These are phyloP conservation scores for Dactylellina cionopaga DNA, from an alignment of 2,329 filamentous ascomycete species.

Conservation along the genomic window DNA sequence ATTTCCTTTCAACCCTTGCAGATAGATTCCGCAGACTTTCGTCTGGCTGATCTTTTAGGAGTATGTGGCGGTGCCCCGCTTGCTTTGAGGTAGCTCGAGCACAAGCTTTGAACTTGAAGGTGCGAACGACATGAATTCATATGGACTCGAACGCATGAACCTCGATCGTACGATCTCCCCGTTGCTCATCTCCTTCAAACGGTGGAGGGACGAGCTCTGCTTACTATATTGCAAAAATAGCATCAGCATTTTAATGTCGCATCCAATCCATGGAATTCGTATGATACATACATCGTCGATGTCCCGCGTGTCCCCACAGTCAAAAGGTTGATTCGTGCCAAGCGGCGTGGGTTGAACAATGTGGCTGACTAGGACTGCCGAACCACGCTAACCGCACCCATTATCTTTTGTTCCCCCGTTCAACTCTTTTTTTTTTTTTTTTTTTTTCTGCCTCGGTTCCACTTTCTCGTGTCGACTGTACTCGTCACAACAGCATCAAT, in stretches of 20 bases:
- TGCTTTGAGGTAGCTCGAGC: not conserved
- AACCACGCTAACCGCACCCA: constrained; percentile 44
- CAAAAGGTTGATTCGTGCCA: constrained; percentile 35
- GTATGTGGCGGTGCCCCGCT: constrained; percentile 32
- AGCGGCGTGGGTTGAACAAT: constrained; percentile 34
- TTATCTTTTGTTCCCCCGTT: constrained; percentile 12
- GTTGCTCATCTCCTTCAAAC: constrained; percentile 28
- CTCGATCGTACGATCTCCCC: constrained; percentile 25
- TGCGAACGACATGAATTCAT: constrained; percentile 2
- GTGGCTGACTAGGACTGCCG: constrained; percentile 43
- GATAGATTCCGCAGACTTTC: constrained; percentile 28
- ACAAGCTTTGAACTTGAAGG: not conserved
- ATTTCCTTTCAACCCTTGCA: constrained; percentile 41
- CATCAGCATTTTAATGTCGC: constrained; percentile 50
- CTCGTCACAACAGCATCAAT: constrained; percentile 60
- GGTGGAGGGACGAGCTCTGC: constrained; percentile 43
- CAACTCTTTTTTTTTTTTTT: constrained; percentile 23
- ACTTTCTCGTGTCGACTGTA: constrained; percentile 51
- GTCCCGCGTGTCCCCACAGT: constrained; percentile 38
- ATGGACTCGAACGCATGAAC: constrained; percentile 1
- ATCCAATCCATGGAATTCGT: constrained; percentile 30
- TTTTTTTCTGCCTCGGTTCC: constrained; percentile 29
- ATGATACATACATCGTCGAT: constrained; percentile 52
- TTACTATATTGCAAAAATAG: constrained; percentile 44
- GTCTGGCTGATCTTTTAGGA: constrained; percentile 9